These are phyloP conservation scores for Huntiella savannae DNA, from an alignment of 2,329 filamentous ascomycete genomes.

Conservation along the genomic window DNA sequence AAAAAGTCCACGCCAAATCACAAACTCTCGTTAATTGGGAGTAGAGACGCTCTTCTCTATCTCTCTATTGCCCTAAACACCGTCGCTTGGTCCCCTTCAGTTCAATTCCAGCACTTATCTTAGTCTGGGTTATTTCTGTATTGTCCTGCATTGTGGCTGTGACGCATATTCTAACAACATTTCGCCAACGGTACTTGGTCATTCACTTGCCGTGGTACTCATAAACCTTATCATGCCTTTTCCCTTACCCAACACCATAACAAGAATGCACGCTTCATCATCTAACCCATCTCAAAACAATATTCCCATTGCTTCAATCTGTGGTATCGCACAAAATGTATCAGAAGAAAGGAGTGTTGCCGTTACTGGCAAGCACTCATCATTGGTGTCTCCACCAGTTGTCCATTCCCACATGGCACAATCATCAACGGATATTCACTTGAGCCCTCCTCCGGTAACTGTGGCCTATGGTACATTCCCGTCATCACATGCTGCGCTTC, in stretches of 20 bases:
- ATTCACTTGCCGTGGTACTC: no score
- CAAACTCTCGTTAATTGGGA: constrained; percentile 3
- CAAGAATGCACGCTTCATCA: neutral
- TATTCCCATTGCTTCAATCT: constrained; percentile 7
- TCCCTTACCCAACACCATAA: neutral
- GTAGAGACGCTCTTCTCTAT: constrained; percentile 5
- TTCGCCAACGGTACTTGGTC: no score
- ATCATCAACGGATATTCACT: neutral
- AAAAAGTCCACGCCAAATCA: no score
- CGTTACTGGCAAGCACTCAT: neutral
- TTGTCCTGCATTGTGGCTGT: no score
- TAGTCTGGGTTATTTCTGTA: no score
- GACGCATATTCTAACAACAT: no score
- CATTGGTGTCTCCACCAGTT: constrained; percentile 9
- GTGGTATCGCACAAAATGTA: constrained; percentile 8
- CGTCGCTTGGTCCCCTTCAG: no score
- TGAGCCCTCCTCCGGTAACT: constrained; percentile 3
- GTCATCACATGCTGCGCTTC: constrained; percentile 1
- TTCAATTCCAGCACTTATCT: no score
- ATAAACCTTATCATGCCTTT: neutral
- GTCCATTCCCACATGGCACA: constrained; percentile 6
- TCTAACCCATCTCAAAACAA: neutral
- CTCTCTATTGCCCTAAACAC: neutral
- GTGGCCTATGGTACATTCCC: neutral
- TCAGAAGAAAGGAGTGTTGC: constrained; percentile 5